phyloP scores from a whole-genome alignment of 106 monocot genomes.

The Triglochin maritima region DNA sequence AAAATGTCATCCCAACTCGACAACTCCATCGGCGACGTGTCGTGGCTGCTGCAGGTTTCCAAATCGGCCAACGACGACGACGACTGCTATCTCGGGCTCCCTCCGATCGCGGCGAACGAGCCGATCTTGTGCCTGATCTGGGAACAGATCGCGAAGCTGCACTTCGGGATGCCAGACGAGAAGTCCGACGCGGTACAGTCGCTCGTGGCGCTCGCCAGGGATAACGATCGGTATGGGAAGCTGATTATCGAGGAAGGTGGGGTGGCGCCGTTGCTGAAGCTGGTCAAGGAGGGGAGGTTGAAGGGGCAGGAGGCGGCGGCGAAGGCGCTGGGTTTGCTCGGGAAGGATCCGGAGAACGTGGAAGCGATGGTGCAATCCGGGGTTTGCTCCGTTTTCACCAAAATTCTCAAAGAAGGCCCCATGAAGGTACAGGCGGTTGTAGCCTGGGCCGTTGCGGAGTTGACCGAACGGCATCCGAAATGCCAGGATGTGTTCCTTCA shows the following conservation, averaged over 20 bases:
- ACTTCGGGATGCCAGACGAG: conserved; percentile 38
- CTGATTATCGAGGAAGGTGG: conserved; percentile 90
- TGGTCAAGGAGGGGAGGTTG: conserved; percentile 55
- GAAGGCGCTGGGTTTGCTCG: conserved; percentile 10
- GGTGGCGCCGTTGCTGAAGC: conserved; percentile 47
- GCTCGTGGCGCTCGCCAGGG: conserved; percentile 58
- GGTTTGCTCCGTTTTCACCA: conserved; percentile 12
- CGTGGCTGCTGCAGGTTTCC: conserved; percentile 17
- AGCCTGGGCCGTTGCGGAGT: conserved; percentile 37
- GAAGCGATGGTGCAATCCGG: conserved; percentile 16
- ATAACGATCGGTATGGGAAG: conserved; percentile 70
- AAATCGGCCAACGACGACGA: conserved; percentile 3
- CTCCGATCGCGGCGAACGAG: conserved; percentile 86
- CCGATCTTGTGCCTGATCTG: conserved; percentile 79
- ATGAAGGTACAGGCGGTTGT: conserved; percentile 23
- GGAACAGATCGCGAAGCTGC: conserved; percentile 77
- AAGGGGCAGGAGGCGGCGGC: conserved; percentile 34
- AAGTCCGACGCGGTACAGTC: conserved; percentile 23
- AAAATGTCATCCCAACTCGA: conserved; percentile 22
- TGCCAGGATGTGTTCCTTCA: conserved; percentile 31
- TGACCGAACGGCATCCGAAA: conserved; percentile 17
- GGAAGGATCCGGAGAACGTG: conserved; percentile 8
- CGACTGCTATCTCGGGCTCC: conserved; percentile 60
- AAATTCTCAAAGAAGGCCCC: conserved; percentile 20
- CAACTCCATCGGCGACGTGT: conserved; percentile 17